phyloP scores from a whole-genome alignment of 495 filamentous ascomycete species.

The Daldinia childiae region DNA sequence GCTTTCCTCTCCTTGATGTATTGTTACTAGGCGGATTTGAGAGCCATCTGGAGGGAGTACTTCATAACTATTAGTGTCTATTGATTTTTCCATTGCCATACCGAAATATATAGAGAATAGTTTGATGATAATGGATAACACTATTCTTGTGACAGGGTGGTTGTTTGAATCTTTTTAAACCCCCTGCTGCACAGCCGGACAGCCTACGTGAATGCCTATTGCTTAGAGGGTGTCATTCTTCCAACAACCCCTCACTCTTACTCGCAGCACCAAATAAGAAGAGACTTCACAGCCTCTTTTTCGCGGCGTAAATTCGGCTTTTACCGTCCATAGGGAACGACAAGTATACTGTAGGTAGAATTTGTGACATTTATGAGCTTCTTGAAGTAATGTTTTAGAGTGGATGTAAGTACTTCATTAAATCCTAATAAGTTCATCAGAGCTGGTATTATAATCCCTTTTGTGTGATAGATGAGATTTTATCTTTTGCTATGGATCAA shows the following conservation, averaged over 20 bases:
- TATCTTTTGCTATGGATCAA: too few relatives aligned
- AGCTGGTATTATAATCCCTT: too few relatives aligned
- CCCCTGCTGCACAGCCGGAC: not conserved
- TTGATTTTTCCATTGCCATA: conserved; percentile 8
- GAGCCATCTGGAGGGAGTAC: conserved; percentile 15
- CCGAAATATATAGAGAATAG: not conserved
- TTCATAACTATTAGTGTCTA: not conserved
- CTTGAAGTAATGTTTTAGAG: too few relatives aligned
- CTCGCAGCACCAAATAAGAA: not conserved
- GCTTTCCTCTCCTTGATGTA: not conserved
- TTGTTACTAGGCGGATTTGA: conserved; percentile 17
- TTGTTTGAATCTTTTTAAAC: not conserved
- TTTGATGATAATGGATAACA: not conserved
- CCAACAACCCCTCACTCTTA: not conserved
- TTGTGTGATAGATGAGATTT: too few relatives aligned
- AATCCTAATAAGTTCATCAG: too few relatives aligned
- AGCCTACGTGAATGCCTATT: not conserved
- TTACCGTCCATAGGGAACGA: not conserved
- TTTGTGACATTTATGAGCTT: too few relatives aligned
- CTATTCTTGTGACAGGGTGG: not conserved
- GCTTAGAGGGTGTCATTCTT: not conserved
- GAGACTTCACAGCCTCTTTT: not conserved
- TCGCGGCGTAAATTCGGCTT: not conserved
- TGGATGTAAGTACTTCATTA: too few relatives aligned
- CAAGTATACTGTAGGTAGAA: too few relatives aligned